Conservation (phyloP, 2,329 filamentous ascomycete species). For the Sphaerostilbella broomeana region DNA sequence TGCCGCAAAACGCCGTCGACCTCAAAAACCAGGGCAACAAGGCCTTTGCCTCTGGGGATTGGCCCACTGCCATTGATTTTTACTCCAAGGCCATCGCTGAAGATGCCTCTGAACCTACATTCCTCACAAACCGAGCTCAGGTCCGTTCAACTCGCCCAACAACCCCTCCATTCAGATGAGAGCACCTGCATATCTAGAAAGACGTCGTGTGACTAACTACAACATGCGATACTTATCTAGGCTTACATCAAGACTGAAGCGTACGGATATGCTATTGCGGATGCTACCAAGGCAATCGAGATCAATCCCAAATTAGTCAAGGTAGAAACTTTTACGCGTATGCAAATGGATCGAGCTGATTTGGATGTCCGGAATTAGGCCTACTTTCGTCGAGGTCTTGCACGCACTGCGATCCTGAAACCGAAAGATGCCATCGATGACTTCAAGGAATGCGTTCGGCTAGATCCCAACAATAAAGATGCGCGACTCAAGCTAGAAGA, state of each 20-base stretch:
- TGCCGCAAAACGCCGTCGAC: conserved; percentile 63
- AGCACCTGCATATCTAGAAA: conserved; percentile 16
- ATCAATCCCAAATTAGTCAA: conserved; percentile 84
- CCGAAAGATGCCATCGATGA: conserved; percentile 85
- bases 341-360: too few species aligned
- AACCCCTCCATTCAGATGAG: conserved; percentile 15
- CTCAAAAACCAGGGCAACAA: conserved; percentile 94
- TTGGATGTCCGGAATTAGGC: too few species aligned
- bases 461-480: conserved; percentile 82
- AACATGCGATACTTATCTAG: conserved; percentile 36
- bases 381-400: conserved; percentile 88
- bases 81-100: conserved; percentile 85
- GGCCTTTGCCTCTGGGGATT: conserved; percentile 83
- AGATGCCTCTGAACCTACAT: conserved; percentile 77
- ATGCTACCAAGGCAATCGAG: conserved; percentile 87
- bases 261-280: conserved; percentile 85
- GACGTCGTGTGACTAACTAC: conserved; percentile 45
- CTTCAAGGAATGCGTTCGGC: conserved; percentile 83
- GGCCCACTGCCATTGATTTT: conserved; percentile 69
- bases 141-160: conserved; percentile 42
- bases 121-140: conserved; percentile 92
- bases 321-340: conserved; percentile 49
- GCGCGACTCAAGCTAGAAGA: conserved; percentile 86
- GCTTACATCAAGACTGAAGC: conserved; percentile 93
- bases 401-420: conserved; percentile 83